Evolutionary conservation across 2,329 filamentous ascomycete species (phyloP), one percentile per base, ranked within the genome.

Genomic region (Parastagonospora avenae): DNA sequence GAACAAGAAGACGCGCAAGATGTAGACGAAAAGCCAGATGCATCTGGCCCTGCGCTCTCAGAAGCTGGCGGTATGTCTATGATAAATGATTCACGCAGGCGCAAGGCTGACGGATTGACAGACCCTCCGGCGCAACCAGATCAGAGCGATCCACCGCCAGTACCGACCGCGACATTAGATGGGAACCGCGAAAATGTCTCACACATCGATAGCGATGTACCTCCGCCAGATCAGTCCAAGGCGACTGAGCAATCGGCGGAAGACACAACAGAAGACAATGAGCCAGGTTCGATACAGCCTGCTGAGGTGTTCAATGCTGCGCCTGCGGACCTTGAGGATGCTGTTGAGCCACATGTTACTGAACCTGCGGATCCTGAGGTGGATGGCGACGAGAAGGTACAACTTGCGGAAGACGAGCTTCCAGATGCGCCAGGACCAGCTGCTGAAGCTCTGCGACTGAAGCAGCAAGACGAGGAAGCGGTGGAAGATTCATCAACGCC

Each of bases 361-460:
- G 60, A 64, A 28, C 56, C 57, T 14, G 42, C 52, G 4, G 57
- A 63, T n/a, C 48, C 50, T 6, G 54, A 60, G 19, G 42, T 48
- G 5, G 53, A 48, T 30, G 46, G 36, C 8, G 46, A 57, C 2
- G 46, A 51, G 16, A 24, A 41, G 10, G 42, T 54, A 30, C 38
- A 45, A 3, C 7, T 31, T 12, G 48, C 50, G 27, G 15, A 53
- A 27, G 52, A 52, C n/a, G 51, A 53, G 42, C 41, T 62, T 6
- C 62, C 58, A 40, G 55, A 62, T 40, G 58, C 58, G 19, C 60
- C 57, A 9, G 62, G 59, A n/a, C 62, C 60, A 4, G 60, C 62
- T 48, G 60, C 62, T 31, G 62, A 66, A 42, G 56, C 60, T 35
- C 16, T 63, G 49, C 59, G 53, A 11, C 40, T 59, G 36, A 52